Conservation (phyloP, 1,284 basidiomycete species). For the Exobasidium cylindrosporum region DNA sequence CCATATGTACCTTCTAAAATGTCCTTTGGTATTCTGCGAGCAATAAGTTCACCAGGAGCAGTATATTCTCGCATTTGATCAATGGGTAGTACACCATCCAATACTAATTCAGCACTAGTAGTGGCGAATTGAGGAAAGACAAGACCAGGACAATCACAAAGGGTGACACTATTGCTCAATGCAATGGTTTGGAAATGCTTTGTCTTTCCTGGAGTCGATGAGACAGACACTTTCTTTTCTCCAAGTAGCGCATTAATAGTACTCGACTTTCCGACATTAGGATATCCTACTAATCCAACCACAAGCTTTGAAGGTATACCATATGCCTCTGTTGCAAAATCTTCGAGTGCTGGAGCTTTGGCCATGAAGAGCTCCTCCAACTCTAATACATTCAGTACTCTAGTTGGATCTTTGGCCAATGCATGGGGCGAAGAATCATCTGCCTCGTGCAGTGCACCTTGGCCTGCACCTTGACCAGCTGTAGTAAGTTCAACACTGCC, state of each 20-base stretch:
- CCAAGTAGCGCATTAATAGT: constrained; percentile 54
- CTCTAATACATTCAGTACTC: constrained; percentile 81
- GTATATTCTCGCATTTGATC: constrained; percentile 96
- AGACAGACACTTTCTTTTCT: constrained; percentile 54
- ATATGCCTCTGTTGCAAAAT: constrained; percentile 54
- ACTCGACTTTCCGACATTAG: constrained; percentile 58
- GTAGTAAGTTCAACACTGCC: constrained; percentile 33
- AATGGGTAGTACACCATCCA: constrained; percentile 94
- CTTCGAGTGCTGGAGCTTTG: constrained; percentile 71
- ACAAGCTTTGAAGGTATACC: constrained; percentile 60
- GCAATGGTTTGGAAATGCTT: constrained; percentile 99
- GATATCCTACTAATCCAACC: constrained; percentile 67
- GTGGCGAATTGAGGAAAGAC: constrained; percentile 89
- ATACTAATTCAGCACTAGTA: constrained; percentile 79
- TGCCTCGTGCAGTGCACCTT: constrained; percentile 21
- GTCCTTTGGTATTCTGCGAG: constrained; percentile 73
- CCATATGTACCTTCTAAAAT: constrained; percentile 91
- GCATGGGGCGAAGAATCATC: constrained; percentile 1
- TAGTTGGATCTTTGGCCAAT: constrained; percentile 65
- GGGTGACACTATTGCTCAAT: constrained; percentile 76
- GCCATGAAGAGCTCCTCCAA: constrained; percentile 80
- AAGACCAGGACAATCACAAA: constrained; percentile 98
- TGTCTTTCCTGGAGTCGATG: constrained; percentile 69
- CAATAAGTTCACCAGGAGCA: constrained; percentile 78
- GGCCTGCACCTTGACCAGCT: constrained; percentile 56